phyloP scores from a whole-genome alignment of 495 filamentous ascomycete genomes.

The Opeltia flavorubescens region DNA sequence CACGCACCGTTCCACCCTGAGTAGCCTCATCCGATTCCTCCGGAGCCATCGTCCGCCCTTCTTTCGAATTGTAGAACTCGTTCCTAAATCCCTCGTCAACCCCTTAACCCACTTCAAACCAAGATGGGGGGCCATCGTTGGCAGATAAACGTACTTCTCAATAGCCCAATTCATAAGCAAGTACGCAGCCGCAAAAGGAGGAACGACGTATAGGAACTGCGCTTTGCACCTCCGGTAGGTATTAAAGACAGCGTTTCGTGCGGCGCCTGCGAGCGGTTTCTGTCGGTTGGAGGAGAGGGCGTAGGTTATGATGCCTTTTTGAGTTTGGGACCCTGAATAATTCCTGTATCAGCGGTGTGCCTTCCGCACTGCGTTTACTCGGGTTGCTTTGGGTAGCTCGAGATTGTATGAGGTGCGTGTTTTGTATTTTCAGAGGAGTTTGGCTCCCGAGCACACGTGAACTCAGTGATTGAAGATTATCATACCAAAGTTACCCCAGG shows the following conservation, averaged over 20 bases:
- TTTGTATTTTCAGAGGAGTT: background rate
- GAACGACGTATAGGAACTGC: conserved; percentile 72
- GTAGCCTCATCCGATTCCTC: conserved; percentile 29
- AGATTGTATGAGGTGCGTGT: conserved; percentile 4
- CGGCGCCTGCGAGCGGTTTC: conserved; percentile 46
- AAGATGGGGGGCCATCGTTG: background rate
- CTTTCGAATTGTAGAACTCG: conserved; percentile 85
- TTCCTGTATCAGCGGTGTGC: background rate
- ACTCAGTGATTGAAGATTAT: conserved; percentile 13
- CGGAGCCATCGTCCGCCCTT: conserved; percentile 49
- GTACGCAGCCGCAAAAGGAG: conserved; percentile 64
- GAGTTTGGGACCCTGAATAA: conserved; percentile 32
- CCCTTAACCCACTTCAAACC: conserved; percentile 1
- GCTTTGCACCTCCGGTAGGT: conserved; percentile 39
- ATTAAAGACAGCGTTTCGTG: conserved; percentile 52
- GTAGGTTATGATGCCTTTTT: conserved; percentile 50
- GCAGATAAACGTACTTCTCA: conserved; percentile 47
- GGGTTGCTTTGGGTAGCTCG: conserved; percentile 24
- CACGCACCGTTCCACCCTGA: conserved; percentile 14
- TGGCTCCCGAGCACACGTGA: background rate
- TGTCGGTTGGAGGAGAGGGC: conserved; percentile 50
- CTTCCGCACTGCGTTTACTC: background rate
- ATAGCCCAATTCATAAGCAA: conserved; percentile 72
- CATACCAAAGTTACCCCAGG: conserved; percentile 79
- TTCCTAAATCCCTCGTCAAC: conserved; percentile 40